phyloP scores from a whole-genome alignment of 1,284 basidiomycete genomes.

The Mycena sp. region DNA sequence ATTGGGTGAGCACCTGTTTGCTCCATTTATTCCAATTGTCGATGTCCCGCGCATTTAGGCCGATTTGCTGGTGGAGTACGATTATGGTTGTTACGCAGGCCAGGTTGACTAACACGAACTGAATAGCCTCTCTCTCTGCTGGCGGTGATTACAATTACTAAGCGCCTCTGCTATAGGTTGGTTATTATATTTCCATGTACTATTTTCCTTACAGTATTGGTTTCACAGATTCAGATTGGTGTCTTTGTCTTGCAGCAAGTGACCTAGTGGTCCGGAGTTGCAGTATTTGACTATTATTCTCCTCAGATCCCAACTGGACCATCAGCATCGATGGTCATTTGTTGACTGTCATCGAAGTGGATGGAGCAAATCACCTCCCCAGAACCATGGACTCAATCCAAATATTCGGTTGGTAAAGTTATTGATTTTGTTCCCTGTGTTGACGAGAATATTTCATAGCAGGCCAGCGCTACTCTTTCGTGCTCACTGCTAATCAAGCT shows the following conservation, averaged over 20 bases:
- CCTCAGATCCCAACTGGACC: no score
- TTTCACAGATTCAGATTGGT: no score
- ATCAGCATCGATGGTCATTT: no score
- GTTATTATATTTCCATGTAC: no score
- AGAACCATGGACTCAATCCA: conserved; percentile 48
- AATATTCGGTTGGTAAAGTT: conserved; percentile 50
- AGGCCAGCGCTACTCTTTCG: conserved; percentile 22
- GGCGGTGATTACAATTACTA: not conserved
- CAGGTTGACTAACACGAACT: no score
- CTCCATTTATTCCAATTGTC: not conserved
- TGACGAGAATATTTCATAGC: not conserved
- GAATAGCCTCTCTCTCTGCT: not conserved
- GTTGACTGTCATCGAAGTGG: no score
- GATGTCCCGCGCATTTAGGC: not conserved
- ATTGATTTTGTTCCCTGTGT: conserved; percentile 23
- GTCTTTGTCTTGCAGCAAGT: no score
- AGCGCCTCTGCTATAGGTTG: not conserved
- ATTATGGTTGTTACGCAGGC: no score
- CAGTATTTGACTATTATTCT: no score
- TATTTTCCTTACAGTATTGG: no score
- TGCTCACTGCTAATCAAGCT: conserved; percentile 19
- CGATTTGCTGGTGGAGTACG: not conserved
- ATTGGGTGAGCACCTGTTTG: not conserved
- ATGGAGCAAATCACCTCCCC: conserved; percentile 51
- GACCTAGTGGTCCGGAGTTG: no score